Conservation (phyloP, 2,329 filamentous ascomycete genomes). For the Verticillium albo-atrum region DNA sequence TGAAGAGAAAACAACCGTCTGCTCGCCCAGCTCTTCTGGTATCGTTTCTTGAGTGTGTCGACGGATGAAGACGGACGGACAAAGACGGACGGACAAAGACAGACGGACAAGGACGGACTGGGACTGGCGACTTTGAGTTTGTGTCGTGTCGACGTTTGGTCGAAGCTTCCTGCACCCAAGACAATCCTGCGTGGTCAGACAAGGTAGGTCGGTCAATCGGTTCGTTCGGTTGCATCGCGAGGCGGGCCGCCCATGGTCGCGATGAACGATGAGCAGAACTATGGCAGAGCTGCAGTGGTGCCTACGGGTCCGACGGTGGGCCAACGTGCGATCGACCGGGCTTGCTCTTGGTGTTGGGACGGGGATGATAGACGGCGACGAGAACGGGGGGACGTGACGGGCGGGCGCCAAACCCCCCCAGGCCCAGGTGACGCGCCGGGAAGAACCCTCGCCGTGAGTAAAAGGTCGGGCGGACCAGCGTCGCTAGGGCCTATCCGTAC, state of each 20-base stretch:
- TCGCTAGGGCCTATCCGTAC: not conserved
- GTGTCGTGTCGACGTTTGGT: too few species aligned
- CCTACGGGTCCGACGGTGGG: not conserved
- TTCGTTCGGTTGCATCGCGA: not conserved
- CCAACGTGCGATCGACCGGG: not conserved
- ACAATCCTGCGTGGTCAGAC: too few species aligned
- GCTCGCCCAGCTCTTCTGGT: not conserved
- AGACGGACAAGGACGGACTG: too few species aligned
- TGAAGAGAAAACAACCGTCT: not conserved
- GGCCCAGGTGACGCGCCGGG: not conserved
- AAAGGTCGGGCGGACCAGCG: not conserved
- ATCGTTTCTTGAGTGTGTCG: not conserved
- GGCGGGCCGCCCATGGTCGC: not conserved
- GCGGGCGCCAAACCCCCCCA: not conserved
- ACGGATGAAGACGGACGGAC: too few species aligned
- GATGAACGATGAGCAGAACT: not conserved
- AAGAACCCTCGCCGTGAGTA: not conserved
- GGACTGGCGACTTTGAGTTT: too few species aligned
- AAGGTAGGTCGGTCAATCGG: not conserved
- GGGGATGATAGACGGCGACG: too few species aligned
- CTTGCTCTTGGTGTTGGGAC: not conserved
- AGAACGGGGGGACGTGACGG: not conserved
- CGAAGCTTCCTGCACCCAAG: too few species aligned
- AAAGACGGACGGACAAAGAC: too few species aligned
- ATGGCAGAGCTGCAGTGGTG: not conserved